Base-by-base conservation (phyloP, 1,284 basidiomycete species). In the Peniophora sp. region DNA sequence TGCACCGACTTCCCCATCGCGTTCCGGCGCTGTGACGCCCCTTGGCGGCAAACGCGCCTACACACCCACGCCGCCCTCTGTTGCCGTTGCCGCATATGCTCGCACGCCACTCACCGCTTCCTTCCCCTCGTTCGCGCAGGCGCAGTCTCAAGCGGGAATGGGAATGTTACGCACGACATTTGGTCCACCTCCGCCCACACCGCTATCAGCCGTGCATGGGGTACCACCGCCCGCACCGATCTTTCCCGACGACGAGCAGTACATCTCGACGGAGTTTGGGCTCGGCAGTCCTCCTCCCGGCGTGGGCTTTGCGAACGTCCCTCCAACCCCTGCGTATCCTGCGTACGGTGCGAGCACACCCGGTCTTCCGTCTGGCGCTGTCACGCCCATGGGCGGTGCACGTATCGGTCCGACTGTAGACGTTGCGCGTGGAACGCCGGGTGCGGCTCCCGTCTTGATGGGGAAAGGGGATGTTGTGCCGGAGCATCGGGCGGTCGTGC, bases 261-360 rank as follows among this genome's bases (percentile, higher is more conserved):
- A 56, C 45, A 46, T 61, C 5, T 20, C 38, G 38, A n/a, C n/a
- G 16, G 38, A 41, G 38, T 32, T 32, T 12, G 19, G 38, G n/a
- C 16, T 41, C 8, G n/a, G n/a, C n/a, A 41, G 38, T 20, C 38
- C 38, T 6, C 19, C 38, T 6, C 19, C 38, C 8, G n/a, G 38
- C 6, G 38, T 20, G 8, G 69, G 9, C 78, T 32, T 32, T 32
- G 27, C 83, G 0, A 72, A 72, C 35, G n/a, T 45, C 5, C 44
- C 44, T 3, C 6, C 19, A 3, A 86, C 84, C 2, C 85, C 87
- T 0, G 81, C 86, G 8, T 85, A 86, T 55, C 85, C 85, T 25
- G 75, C 84, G 0, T 89, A 80, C 61, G 73, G 82, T 0, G 65
- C 38, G 5, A 41, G 38, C 38, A n/a, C 38, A 16, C 38, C 38